Evolutionary conservation across 2,329 filamentous ascomycete genomes (phyloP), one percentile per base, ranked within the genome.

Genomic region (Fonsecaea multimorphosa): DNA sequence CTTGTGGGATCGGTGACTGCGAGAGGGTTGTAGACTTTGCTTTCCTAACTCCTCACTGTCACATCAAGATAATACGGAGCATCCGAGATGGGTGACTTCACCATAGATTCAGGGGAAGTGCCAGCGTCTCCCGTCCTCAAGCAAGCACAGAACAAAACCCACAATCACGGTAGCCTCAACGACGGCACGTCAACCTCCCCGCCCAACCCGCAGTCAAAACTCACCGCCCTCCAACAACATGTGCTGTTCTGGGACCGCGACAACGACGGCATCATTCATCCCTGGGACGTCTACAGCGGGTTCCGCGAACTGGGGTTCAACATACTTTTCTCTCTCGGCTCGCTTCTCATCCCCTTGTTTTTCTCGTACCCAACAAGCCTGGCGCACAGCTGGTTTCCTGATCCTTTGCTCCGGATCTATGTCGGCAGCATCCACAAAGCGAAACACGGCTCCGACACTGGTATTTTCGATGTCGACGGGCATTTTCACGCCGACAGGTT

Each of bases 211-310:
- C 22, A 49, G 16, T n/a, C 46, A 19, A 36, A 62, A 29, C 51
- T 61, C 7, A 68, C 62, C 2, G 65, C 65, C 24, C 59, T 68
- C 27, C 65, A 68, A 63, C 65, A 68, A 60, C 65, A 68, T 72
- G 78, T 79, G 70, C 75, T 76, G 27, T 86, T 84, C 77, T 86
- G 82, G 70, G 84, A 86, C 72, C 71, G 74, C 5, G 83, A 86
- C 71, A 71, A 74, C 40, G 84, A 86, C 71, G 81, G 81, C 49
- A 75, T 86, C 27, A 82, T 86, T 66, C 84, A 79, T 79, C 83
- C 84, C 0, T 71, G 68, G 3, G 84, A 86, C 72, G 85, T 83
- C 3, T 86, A 79, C 74, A 56, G 66, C 19, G 82, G 83, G 8
- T 83, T 84, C 71, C 76, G 79, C 51, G 73, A 73, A 2, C 77